A percentile compares a stretch with the other conserved stretches of the same genome.
Evolutionary conservation across 2,329 filamentous ascomycete species (phyloP).

Genomic region (Apiospora hydei): DNA sequence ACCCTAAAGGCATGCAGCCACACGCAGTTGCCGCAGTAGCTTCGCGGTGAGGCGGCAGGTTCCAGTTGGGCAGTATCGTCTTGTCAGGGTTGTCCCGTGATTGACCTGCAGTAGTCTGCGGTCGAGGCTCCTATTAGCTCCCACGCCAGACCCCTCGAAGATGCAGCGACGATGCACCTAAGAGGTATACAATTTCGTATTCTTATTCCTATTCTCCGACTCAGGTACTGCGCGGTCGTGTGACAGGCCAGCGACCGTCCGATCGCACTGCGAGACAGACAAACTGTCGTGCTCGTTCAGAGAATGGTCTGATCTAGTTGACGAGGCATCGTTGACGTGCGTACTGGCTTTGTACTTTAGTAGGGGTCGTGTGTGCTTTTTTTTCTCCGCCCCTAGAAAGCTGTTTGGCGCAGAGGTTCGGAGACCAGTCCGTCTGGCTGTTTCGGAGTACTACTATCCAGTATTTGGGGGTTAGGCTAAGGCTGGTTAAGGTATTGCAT

Average conservation of each 20-base stretch:
- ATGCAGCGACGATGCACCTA: neutral
- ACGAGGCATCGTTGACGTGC: neutral
- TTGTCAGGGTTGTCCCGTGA: conserved; percentile 4
- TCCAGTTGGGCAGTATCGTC: conserved; percentile 15
- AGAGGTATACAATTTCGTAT: conserved; percentile 1
- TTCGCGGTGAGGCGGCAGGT: conserved; percentile 18
- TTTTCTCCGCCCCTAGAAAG: neutral
- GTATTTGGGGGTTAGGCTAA: neutral
- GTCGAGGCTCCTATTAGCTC: conserved; percentile 11
- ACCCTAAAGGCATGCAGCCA: conserved; percentile 1
- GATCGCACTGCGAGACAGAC: conserved; percentile 2
- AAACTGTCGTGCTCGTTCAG: conserved; percentile 9
- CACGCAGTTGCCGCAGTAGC: conserved; percentile 9
- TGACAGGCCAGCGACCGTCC: conserved; percentile 14
- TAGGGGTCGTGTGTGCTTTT: neutral
- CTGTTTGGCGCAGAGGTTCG: neutral
- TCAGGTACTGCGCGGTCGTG: conserved; percentile 12
- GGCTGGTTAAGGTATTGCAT: neutral
- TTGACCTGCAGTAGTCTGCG: conserved; percentile 19
- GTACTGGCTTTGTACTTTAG: neutral
- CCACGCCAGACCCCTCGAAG: neutral
- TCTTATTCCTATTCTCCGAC: conserved; percentile 19
- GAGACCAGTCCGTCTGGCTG: neutral
- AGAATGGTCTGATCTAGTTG: conserved; percentile 16
- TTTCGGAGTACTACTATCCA: neutral